Conservation (phyloP, 2,329 filamentous ascomycete species). For the Hirsutella minnesotensis region DNA sequence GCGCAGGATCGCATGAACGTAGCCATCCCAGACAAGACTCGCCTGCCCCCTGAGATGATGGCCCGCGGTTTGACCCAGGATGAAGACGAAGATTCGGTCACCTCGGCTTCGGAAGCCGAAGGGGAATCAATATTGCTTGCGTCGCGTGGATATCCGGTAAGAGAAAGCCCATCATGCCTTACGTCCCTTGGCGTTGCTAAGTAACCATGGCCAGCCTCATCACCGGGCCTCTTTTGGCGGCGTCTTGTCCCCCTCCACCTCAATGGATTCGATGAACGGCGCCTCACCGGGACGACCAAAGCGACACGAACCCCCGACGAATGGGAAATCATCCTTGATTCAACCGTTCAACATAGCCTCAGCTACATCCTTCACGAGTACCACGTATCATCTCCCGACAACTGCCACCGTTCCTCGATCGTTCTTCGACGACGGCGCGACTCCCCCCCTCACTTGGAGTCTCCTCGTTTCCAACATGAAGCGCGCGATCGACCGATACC, state of each 20-base stretch:
- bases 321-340: slow-evolving; percentile 23
- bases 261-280: slow-evolving; percentile 80
- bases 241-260: slow-evolving; percentile 73
- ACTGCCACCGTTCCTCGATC: slow-evolving; percentile 59
- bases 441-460: slow-evolving; percentile 76
- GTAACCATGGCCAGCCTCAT: slow-evolving; percentile 31
- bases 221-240: slow-evolving; percentile 56
- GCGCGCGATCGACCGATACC: slow-evolving; percentile 76
- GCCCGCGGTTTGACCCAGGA: slow-evolving; percentile 70
- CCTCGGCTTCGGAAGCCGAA: slow-evolving; percentile 78
- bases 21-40: slow-evolving; percentile 76
- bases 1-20: slow-evolving; percentile 84
- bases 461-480: slow-evolving; percentile 88
- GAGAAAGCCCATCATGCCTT: slow-evolving; percentile 9
- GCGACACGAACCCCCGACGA: slow-evolving; percentile 43
- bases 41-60: slow-evolving; percentile 84
- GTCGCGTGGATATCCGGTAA: slow-evolving; percentile 58
- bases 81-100: slow-evolving; percentile 77
- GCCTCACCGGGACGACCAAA: slow-evolving; percentile 47
- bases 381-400: slow-evolving; percentile 43
- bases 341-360: slow-evolving; percentile 41
- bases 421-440: slow-evolving; percentile 83
- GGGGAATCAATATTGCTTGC: slow-evolving; percentile 58
- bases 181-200: not conserved
- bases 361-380: slow-evolving; percentile 50